Percentiles rank a stretch among this genome's conserved stretches.
These are phyloP conservation scores for Fusarium sterilihyphosum DNA, from an alignment of 2,329 filamentous ascomycete genomes.

Conservation along the genomic window DNA sequence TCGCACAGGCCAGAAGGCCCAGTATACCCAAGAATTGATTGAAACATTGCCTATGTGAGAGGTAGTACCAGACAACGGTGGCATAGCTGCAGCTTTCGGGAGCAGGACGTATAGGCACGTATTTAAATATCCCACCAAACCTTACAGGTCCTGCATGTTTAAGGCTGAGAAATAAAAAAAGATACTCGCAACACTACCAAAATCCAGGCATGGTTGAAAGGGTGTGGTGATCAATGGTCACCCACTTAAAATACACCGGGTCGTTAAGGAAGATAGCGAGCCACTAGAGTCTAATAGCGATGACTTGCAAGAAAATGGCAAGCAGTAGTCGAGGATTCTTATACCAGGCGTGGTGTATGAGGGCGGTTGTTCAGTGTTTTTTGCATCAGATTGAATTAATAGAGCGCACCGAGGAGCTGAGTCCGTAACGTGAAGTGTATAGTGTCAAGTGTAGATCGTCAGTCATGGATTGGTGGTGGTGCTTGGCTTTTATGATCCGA, in stretches of 20 bases:
- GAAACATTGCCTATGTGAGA: slow-evolving; percentile 4
- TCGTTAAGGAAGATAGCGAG: too few species aligned
- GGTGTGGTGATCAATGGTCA: too few species aligned
- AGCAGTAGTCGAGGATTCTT: too few species aligned
- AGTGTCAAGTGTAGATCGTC: neutral
- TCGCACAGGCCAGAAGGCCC: neutral
- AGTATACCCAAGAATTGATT: neutral
- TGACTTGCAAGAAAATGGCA: too few species aligned
- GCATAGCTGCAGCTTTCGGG: neutral
- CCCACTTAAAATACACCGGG: too few species aligned
- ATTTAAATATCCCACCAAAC: neutral
- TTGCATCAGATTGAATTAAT: neutral
- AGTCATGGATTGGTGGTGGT: neutral
- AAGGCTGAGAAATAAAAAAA: neutral
- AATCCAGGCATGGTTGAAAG: neutral
- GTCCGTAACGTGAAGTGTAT: neutral
- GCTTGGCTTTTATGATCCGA: neutral
- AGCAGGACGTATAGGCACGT: neutral
- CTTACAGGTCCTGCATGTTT: neutral
- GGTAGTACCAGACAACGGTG: neutral
- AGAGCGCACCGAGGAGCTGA: neutral
- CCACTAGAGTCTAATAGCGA: too few species aligned
- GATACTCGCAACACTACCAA: neutral
- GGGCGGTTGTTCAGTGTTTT: neutral
- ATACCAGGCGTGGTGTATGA: too few species aligned